phyloP scores from a whole-genome alignment of 371 early-diverging fungal species.

The Furculomyces boomerangus region DNA sequence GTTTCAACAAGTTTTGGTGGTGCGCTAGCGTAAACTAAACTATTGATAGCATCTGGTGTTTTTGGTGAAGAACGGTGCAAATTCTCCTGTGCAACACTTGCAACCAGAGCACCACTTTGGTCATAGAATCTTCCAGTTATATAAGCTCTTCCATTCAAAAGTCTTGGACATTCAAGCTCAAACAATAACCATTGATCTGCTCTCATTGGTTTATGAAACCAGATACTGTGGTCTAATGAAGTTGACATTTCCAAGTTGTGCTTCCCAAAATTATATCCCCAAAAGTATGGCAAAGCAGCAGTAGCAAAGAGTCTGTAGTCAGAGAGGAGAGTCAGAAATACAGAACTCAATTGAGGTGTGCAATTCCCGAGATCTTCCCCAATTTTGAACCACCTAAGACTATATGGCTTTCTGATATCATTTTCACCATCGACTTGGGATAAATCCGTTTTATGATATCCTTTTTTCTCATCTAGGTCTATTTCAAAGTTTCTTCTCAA shows the following conservation, averaged over 20 bases:
- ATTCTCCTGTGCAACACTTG: constrained; percentile 50
- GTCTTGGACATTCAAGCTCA: constrained; percentile 57
- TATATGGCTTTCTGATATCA: not conserved
- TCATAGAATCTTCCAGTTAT: constrained; percentile 54
- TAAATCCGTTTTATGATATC: not conserved
- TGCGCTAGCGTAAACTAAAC: too few species aligned
- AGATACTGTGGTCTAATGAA: constrained; percentile 71
- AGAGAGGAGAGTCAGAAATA: not conserved
- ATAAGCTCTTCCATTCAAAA: constrained; percentile 54
- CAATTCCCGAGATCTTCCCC: not conserved
- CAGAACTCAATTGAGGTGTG: not conserved
- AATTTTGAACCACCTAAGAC: not conserved
- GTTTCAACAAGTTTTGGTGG: too few species aligned
- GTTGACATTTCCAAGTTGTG: constrained; percentile 25
- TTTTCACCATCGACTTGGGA: not conserved
- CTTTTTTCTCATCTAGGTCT: not conserved
- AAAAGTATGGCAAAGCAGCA: not conserved
- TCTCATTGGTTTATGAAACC: constrained; percentile 74
- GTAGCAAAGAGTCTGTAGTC: not conserved
- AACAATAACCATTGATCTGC: constrained; percentile 82
- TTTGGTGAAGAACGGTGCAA: not conserved
- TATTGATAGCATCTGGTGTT: not conserved
- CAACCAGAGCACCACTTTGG: constrained; percentile 57
- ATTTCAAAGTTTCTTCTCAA: not conserved
- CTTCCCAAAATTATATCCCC: not conserved